phyloP scores from a whole-genome alignment of 225 moss, liverwort and hornwort genomes.

The Ulota crispa region DNA sequence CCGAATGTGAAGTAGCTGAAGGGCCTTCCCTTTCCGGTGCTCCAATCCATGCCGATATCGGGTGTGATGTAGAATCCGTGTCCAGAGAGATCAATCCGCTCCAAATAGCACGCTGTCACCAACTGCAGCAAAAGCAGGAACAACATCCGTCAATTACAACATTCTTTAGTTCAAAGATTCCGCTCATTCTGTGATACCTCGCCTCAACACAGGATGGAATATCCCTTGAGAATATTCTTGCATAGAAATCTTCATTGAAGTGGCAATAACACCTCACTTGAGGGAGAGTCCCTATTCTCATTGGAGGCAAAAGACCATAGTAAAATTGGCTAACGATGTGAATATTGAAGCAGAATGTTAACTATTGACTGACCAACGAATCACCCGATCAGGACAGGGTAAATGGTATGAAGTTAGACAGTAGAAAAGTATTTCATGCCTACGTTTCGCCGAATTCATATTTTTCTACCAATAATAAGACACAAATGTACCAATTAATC shows the following conservation, averaged over 20 bases:
- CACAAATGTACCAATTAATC: neutral
- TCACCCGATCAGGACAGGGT: neutral
- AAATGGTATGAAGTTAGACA: neutral
- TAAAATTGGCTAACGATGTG: neutral
- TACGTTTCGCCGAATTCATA: neutral
- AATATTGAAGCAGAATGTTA: neutral
- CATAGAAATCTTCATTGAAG: neutral
- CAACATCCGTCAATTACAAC: neutral
- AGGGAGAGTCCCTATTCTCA: neutral
- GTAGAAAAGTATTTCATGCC: neutral
- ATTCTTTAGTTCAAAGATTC: neutral
- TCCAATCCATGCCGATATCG: conserved; percentile 88
- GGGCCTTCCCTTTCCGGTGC: conserved; percentile 71
- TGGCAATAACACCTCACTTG: neutral
- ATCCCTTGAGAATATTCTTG: neutral
- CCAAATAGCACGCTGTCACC: conserved; percentile 65
- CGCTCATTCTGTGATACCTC: neutral
- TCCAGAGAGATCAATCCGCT: conserved; percentile 82
- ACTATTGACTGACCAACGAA: neutral
- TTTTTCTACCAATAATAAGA: neutral
- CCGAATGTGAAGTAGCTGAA: conserved; percentile 90
- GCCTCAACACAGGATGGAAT: neutral
- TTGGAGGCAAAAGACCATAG: neutral
- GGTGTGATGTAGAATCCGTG: conserved; percentile 98
- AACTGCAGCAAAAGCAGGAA: conserved; percentile 71